Evolutionary conservation across 139 green algal genomes (phyloP), one percentile per base, ranked within the genome.

Genomic region (Coccomyxa sp.): DNA sequence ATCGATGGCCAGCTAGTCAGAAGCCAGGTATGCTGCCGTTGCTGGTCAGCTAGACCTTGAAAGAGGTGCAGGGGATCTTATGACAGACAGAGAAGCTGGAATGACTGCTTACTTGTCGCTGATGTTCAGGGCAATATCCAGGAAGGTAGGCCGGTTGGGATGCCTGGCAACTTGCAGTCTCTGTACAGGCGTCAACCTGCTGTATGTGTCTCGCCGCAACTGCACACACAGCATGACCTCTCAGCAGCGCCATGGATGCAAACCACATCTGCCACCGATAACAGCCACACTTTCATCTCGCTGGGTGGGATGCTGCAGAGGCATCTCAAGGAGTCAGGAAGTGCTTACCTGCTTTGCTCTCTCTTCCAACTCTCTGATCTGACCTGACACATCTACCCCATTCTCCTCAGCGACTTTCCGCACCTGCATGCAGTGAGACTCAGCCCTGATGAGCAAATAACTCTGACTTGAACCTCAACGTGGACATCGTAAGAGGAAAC

Each of bases 121-220:
- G 82, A 98, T 98, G 90, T 98, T 98, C 40, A 98, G 87, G 35
- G 93, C 95, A 82, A 98, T 96, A 84, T 99, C 95, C 38, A 99
- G 89, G 89, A 97, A 98, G 37, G 95, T 98, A 58, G 95, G 95
- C 41, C 91, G 83, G 86, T 98, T 97, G 70, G 95, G 94, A 85
- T 99, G 95, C 73, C 95, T 93, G 4, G 95, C 95, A 16, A 99
- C 95, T 84, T 97, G 91, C 69, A 99, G 88, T 31, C 91, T 82
- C 90, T 99, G 95, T 8, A 92, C 92, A 8, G 95, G 92, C 22
- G 95, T 98, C 73, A 99, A 86, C 8, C 94, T 85, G 70, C 79
- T 91, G 89, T 98, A 99, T 34, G 95, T 99, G 75, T 98, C 94
- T 74, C 87, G 90, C 18, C 94, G 88, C 74, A 98, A 82, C 94